Evolutionary conservation across 106 monocot species (phyloP), one percentile per base, ranked within the genome.

Genomic region (Dendrobium catenatum): DNA sequence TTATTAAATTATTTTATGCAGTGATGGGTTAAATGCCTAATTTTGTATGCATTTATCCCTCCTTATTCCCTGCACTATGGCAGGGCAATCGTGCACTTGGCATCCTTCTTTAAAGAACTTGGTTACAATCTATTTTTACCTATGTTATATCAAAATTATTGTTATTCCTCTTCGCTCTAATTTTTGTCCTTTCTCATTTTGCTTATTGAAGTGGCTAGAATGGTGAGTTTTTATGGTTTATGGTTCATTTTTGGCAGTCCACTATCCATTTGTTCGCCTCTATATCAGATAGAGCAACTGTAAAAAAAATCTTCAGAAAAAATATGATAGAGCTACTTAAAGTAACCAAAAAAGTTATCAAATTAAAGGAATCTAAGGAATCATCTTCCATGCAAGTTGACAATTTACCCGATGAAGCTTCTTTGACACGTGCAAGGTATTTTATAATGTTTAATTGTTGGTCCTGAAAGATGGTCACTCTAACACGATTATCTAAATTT

Each of bases 211-310:
- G 68, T 70, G 33, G 4, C 42, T 42, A 51, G 15, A 31, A 0
- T 31, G 15, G 19, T 76, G 16, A 17, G 51, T 43, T 13, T 4
- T 41, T 19, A 18, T 46, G 41, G 10, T 42, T 74, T 4, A 73
- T 55, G 27, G 27, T 27, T 27, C 27, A 27, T 79, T 67, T 78
- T 83, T 79, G 51, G 55, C 87, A 98, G 98, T 68, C 84, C 46
- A 89, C 93, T 2, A 93, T 98, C 75, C 80, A 66, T 41, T 91
- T 91, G 64, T 78, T 95, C 77, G 94, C 95, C 87, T 91, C 86
- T 47, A 85, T 98, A 91, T 85, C 90, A 43, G 93, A 93, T 41
- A 88, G 89, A 72, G 85, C 73, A 58, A 58, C 84, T 11, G 87
- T 93, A 41, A 95, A 84, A 80, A 86, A 81, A 54, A 78, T 87